A percentile compares a stretch with the other conserved stretches of the same genome.
Conservation (phyloP, 2,329 filamentous ascomycete genomes). For the Colletotrichum lentis region DNA sequence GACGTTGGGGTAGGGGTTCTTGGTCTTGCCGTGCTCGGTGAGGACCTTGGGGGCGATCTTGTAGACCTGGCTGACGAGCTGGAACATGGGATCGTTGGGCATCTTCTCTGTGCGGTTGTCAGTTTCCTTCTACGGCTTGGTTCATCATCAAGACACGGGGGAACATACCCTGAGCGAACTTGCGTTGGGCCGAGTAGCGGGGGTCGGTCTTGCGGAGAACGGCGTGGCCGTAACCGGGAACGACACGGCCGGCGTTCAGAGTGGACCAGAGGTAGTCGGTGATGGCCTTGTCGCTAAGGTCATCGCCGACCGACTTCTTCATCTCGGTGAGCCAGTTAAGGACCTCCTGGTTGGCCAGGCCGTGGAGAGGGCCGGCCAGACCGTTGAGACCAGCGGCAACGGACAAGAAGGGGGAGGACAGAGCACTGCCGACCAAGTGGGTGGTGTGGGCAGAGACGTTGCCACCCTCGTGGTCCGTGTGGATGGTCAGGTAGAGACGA, state of each 20-base stretch:
- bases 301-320: conserved; percentile 93
- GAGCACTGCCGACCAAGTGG: conserved; percentile 93
- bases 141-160: background rate
- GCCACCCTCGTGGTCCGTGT: conserved; percentile 99
- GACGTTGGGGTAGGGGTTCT: conserved; percentile 99
- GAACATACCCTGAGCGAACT: conserved; percentile 76
- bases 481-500: conserved; percentile 99
- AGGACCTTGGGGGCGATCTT: conserved; percentile 98
- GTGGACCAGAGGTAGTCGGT: conserved; percentile 99
- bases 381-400: conserved; percentile 96
- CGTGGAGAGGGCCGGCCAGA: conserved; percentile 97
- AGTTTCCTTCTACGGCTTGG: conserved; percentile 40
- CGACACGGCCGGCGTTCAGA: conserved; percentile 92
- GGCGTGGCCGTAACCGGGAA: conserved; percentile 97
- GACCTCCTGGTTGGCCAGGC: conserved; percentile 99
- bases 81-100: conserved; percentile 98
- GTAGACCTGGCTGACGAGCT: conserved; percentile 99
- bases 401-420: conserved; percentile 97
- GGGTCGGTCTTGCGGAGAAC: conserved; percentile 99
- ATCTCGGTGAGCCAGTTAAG: conserved; percentile 99
- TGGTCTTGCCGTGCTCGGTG: conserved; percentile 99
- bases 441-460: conserved; percentile 99
- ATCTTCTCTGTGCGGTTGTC: conserved; percentile 70
- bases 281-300: conserved; percentile 95
- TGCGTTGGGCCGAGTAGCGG: conserved; percentile 97